Base-by-base conservation (phyloP, 768 basidiomycete genomes). In the Tulasnella sp. region DNA sequence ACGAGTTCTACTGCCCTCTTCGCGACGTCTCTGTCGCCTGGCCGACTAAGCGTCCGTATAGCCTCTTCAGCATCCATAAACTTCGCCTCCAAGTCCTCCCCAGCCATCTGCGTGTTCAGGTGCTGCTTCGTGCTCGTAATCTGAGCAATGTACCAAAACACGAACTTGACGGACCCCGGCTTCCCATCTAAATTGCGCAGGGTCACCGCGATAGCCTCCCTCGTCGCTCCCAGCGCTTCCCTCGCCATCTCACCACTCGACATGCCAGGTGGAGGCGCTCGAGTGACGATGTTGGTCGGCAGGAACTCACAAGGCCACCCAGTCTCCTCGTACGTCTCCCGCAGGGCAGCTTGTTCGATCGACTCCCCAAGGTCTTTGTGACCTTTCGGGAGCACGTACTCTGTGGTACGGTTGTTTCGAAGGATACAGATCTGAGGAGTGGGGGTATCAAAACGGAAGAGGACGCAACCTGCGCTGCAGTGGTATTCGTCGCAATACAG, bases 271-370 rank as follows among this genome's bases (percentile, higher is more conserved):
- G 82, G 80, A 1, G 90, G 89, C 6, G 91, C 91, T n/a, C 89
- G 87, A 21, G 90, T 92, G 72, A 85, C 83, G 86, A 92, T 88
- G 71, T 84, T 85, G 72, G 87, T 84, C 0, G 89, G 88, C 81
- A 90, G 86, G 48, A 90, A 84, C 31, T 84, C 82, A 83, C 91
- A 91, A 5, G 84, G 84, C 81, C 89, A 92, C 7, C 91, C 91
- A 0, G 91, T 92, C 85, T 92, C 91, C 82, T 91, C 92, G 82
- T 86, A 90, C 0, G 91, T 90, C 84, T 92, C 91, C 24, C 92
- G 86, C 7, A 90, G 80, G 0, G 91, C 91, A 1, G 91, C 86
- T 24, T 71, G 36, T 77, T 89, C 88, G 24, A 90, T 84, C 7
- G 85, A 84, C 84, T 92, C 91, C 1, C 88, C 88, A 31, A 86